Evolutionary conservation across 805 yeast species (phyloP).

Genomic region (Candida yuanshanica): DNA sequence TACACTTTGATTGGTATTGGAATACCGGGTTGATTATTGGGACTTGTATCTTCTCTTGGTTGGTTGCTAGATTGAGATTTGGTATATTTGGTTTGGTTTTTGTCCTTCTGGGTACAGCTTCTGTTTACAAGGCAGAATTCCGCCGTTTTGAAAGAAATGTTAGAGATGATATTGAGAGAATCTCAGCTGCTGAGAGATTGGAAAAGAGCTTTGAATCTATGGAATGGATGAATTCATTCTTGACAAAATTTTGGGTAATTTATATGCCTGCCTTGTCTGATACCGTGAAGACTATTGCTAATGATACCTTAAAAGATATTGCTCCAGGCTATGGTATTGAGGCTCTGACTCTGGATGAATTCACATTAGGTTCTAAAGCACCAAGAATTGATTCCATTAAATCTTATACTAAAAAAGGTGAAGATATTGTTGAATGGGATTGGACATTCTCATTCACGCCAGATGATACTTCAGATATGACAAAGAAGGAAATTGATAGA

Average conservation of each 20-base stretch:
- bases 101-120: slow-evolving; percentile 54
- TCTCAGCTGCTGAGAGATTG: slow-evolving; percentile 55
- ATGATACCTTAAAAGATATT: slow-evolving; percentile 58
- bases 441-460: slow-evolving; percentile 82
- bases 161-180: slow-evolving; percentile 70
- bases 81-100: slow-evolving; percentile 59
- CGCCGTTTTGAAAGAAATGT: slow-evolving; percentile 70
- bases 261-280: slow-evolving; percentile 84
- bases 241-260: slow-evolving; percentile 81
- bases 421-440: slow-evolving; percentile 71
- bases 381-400: slow-evolving; percentile 69
- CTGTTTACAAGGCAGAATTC: slow-evolving; percentile 67
- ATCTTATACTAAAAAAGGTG: slow-evolving; percentile 66
- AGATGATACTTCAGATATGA: slow-evolving; percentile 78
- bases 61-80: slow-evolving; percentile 54
- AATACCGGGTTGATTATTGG: slow-evolving; percentile 61
- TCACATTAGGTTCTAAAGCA: slow-evolving; percentile 75
- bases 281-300: slow-evolving; percentile 65
- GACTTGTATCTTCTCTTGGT: slow-evolving; percentile 69
- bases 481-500: slow-evolving; percentile 62
- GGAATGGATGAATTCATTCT: slow-evolving; percentile 74
- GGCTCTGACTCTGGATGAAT: slow-evolving; percentile 64
- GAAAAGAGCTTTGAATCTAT: slow-evolving; percentile 65
- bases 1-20: slow-evolving; percentile 68
- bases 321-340: slow-evolving; percentile 85